Evolutionary conservation across 2,329 filamentous ascomycete genomes (phyloP), one percentile per base, ranked within the genome.

Genomic region (Cladophialophora immunda): DNA sequence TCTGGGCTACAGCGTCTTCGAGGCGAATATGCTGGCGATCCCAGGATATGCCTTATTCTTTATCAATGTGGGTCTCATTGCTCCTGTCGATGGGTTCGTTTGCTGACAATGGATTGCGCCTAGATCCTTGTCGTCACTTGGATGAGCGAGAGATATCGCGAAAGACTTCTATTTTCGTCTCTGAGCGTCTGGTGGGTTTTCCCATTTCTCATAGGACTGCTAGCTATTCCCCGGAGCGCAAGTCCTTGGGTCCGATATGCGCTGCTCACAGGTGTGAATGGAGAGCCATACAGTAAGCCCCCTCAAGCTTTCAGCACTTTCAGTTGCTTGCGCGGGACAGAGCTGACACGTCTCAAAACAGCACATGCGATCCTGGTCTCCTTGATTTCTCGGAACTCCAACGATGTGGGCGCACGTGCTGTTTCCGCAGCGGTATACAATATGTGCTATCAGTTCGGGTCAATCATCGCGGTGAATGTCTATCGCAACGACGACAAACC

Each of bases 21-120:
- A 86, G 19, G 82, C 87, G 1, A 91, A 90, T 72, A 75, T 91
- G 36, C 81, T 91, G 7, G 83, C 85, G 1, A 90, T 91, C n/a
- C 78, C 85, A 68, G 76, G 73, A 3, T 76, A 78, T 72, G 72
- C 60, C 75, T 74, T 76, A 3, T 70, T 70, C 19, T 68, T 70
- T 67, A 75, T 82, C 29, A 79, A 82, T 9, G 22, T 58, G 25
- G 15, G 47, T 52, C 47, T 29, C 47, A 4, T 29, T 25, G 4
- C 47, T 15, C 34, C 4, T 4, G 15, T 38, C 15, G 4, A 38
- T 38, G 11, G 11, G 15, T 15, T 4, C 29, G 11, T 38, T 11
- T 15, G 34, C 34, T 30, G 29, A 30, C 8, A 4, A 30, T 4
- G 29, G 29, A 8, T 30, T 47, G 41, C 15, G 4, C 41, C 11